Base-by-base conservation (phyloP, 2,329 filamentous ascomycete species). In the Cladosporium cucumerinum region DNA sequence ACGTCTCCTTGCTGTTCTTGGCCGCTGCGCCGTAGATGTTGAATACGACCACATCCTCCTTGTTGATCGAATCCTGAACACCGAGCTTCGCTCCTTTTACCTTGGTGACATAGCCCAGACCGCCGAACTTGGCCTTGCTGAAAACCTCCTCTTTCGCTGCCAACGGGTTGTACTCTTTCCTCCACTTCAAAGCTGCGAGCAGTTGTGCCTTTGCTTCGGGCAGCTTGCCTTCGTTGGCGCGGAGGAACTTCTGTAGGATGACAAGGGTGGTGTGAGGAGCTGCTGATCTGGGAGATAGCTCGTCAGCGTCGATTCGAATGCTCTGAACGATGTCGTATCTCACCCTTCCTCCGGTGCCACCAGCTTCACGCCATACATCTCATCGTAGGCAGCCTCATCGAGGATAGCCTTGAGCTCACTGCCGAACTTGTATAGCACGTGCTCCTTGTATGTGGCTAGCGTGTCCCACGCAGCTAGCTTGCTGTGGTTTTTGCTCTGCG, bases 171-270 rank as follows among this genome's bases (percentile, higher is more conserved):
- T 87, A 87, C 74, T 89, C 82, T 78, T 90, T 90, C 66, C 94
- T 87, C 92, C 93, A 97, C 70, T 89, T 84, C 49, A 97, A 83
- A 1, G 93, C 93, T 72, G 89, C 87, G 65, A 81, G 82, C 52
- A 98, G 86, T 80, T 97, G 93, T 63, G 89, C 86, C 74, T 89
- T 87, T 18, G 93, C 91, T 74, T 88, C 88, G 61, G 82, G 82
- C 7, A 92, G 76, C 73, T 96, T 88, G 67, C 89, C 88, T 67
- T 88, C 87, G 76, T 97, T 97, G 75, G 93, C 94, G 71, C 93
- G 91, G 64, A 98, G 86, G 80, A 93, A 97, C 82, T 97, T 98
- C 76, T 96, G 92, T 57, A 97, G 83, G 60, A 97, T 86, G 71
- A 97, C 88, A 75, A 90, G 89, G 57, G 90, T 93, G 63, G 91